Base-by-base conservation (phyloP, 2,329 filamentous ascomycete genomes). In the Beauveria pseudobassiana region DNA sequence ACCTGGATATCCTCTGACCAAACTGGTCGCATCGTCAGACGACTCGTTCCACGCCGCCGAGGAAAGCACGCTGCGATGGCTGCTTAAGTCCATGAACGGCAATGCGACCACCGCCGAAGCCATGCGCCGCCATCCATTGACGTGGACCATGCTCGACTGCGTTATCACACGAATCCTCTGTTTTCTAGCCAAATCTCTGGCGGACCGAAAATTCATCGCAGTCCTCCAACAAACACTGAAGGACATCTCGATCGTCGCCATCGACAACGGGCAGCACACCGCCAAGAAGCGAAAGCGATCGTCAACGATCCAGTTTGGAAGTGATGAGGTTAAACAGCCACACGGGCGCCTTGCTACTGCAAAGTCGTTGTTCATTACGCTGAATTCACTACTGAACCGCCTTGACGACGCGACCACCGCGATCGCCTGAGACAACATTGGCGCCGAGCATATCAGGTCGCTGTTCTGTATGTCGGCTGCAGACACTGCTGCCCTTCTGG, bases 161-260 rank as follows among this genome's bases (percentile, higher is more conserved):
- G 77, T 88, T 53, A 80, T 90, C 59, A 76, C 80, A 55, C 76
- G 85, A n/a, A 83, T 93, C 20, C 90, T 0, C 76, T 86, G 0
- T 86, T 88, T 51, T 87, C 85, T 90, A 26, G 89, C 90, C 9
- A 86, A 86, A 62, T 85, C 89, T 4, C 79, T 96, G 7, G 86
- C 84, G 24, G 87, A 92, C 62, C 80, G 87, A 62, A 82, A 84
- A 51, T 90, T 96, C 59, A 75, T 89, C 40, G 74, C 76, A 1
- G 82, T 91, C 10, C 71, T 96, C 48, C 84, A 87, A 67, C 82
- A 85, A 67, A 84, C 87, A 0, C 74, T 92, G 53, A 79, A 83
- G 53, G 87, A 91, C 26, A 66, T 82, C 43, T 78, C 79, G 9
- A 50, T 66, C 22, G 70, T 71, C n/a, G 49, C 56, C 10, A 63